Conservation (phyloP, 108 stramenopile genomes). For the Fistulifera solaris region DNA sequence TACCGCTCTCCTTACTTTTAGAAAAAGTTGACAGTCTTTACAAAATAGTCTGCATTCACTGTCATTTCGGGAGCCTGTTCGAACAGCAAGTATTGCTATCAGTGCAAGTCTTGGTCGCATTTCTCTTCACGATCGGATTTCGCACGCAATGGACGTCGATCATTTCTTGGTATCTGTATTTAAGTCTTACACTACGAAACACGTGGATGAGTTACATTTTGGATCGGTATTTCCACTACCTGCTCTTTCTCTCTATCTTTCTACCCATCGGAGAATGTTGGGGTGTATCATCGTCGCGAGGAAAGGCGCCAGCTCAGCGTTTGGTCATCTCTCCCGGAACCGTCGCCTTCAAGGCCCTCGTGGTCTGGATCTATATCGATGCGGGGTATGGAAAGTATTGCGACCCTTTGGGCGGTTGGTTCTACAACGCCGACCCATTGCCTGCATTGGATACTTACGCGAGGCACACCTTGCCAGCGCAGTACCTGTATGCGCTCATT, state of each 20-base stretch:
- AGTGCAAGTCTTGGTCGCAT: slow-evolving; percentile 47
- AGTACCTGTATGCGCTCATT: slow-evolving; percentile 65
- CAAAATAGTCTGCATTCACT: slow-evolving; percentile 58
- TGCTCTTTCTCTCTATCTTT: slow-evolving; percentile 72
- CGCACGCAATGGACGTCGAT: slow-evolving; percentile 44
- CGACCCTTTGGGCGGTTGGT: slow-evolving; percentile 68
- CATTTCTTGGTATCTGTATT: slow-evolving; percentile 67
- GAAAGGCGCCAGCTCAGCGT: not conserved
- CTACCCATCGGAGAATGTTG: slow-evolving; percentile 44
- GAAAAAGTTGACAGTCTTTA: slow-evolving; percentile 66
- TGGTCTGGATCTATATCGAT: slow-evolving; percentile 79
- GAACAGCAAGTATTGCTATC: slow-evolving; percentile 46
- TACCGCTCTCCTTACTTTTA: slow-evolving; percentile 49
- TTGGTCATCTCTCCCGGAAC: slow-evolving; percentile 25
- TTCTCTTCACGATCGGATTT: slow-evolving; percentile 54
- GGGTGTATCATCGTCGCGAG: slow-evolving; percentile 26
- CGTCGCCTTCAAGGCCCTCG: slow-evolving; percentile 42
- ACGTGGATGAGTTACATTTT: slow-evolving; percentile 83
- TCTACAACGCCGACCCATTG: slow-evolving; percentile 52
- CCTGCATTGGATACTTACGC: slow-evolving; percentile 81
- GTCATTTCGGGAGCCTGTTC: slow-evolving; percentile 49
- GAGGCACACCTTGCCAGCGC: slow-evolving; percentile 59
- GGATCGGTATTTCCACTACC: slow-evolving; percentile 79
- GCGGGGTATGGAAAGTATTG: slow-evolving; percentile 74
- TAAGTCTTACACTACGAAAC: slow-evolving; percentile 67